Percentiles rank a stretch among this genome's conserved stretches.
These are phyloP conservation scores for Teunomyces tritomae DNA, from an alignment of 805 yeast genomes.

Conservation along the genomic window DNA sequence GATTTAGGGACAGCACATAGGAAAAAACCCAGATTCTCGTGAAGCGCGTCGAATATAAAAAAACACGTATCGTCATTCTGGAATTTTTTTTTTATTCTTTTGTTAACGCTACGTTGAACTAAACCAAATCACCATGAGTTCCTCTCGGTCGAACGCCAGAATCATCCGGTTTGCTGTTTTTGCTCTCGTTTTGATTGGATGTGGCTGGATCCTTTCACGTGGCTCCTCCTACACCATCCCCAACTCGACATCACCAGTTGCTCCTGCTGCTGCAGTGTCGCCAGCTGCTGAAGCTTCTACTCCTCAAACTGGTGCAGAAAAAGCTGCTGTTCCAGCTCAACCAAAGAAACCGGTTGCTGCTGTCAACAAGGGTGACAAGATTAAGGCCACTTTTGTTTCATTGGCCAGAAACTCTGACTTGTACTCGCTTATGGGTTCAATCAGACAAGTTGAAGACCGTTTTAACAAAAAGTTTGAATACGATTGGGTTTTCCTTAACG, in stretches of 20 bases:
- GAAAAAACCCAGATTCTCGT: not conserved
- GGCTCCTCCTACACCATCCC: conserved; percentile 44
- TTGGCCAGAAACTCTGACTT: conserved; percentile 77
- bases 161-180: conserved; percentile 47
- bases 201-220: conserved; percentile 47
- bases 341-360: conserved; percentile 8
- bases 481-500: conserved; percentile 95
- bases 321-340: conserved; percentile 10
- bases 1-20: not conserved
- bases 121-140: conserved; percentile 25
- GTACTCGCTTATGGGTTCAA: conserved; percentile 58
- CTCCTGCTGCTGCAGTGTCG: conserved; percentile 4
- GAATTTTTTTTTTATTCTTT: too few relatives aligned
- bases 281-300: conserved; percentile 2
- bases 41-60: not conserved
- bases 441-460: conserved; percentile 81
- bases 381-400: conserved; percentile 77
- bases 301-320: not conserved
- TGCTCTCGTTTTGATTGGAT: conserved; percentile 43
- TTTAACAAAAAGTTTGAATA: conserved; percentile 79
- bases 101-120: too few relatives aligned
- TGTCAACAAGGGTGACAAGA: conserved; percentile 27
- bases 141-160: conserved; percentile 45
- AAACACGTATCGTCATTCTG: not conserved
- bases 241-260: conserved; percentile 2